phyloP scores from a whole-genome alignment of 2,329 filamentous ascomycete species.

The Aspergillus hortae region DNA sequence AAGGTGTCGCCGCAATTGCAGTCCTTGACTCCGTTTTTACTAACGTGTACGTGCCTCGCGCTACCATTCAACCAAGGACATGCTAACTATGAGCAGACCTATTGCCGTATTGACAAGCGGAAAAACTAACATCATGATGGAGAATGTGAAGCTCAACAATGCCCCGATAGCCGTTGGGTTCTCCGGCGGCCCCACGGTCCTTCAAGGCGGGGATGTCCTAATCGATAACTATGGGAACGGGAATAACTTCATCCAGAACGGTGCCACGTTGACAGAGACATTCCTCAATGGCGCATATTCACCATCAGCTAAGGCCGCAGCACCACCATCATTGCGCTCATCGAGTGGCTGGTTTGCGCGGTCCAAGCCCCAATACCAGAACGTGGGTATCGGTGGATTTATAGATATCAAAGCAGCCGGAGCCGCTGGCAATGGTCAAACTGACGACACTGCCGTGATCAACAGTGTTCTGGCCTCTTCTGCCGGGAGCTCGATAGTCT shows the following conservation, averaged over 20 bases:
- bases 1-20: not conserved
- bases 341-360: not conserved
- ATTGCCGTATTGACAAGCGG: not conserved
- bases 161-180: not conserved
- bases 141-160: not conserved
- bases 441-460: slow-evolving; percentile 38
- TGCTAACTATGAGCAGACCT: not conserved
- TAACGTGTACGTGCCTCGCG: not conserved
- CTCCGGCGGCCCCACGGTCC: not conserved
- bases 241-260: not conserved
- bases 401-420: slow-evolving; percentile 47
- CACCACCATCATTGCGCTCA: not conserved
- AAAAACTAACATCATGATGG: slow-evolving; percentile 1
- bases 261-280: not conserved
- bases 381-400: slow-evolving; percentile 32
- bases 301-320: not conserved
- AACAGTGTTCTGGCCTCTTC: slow-evolving; percentile 31
- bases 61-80: not conserved
- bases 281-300: not conserved
- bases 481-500: slow-evolving; percentile 28
- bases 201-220: not conserved
- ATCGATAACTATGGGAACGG: not conserved
- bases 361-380: slow-evolving; percentile 40
- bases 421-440: slow-evolving; percentile 42
- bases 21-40: not conserved